Base-by-base conservation (phyloP, 257 asterid genomes). In the Gentiana dahurica region DNA sequence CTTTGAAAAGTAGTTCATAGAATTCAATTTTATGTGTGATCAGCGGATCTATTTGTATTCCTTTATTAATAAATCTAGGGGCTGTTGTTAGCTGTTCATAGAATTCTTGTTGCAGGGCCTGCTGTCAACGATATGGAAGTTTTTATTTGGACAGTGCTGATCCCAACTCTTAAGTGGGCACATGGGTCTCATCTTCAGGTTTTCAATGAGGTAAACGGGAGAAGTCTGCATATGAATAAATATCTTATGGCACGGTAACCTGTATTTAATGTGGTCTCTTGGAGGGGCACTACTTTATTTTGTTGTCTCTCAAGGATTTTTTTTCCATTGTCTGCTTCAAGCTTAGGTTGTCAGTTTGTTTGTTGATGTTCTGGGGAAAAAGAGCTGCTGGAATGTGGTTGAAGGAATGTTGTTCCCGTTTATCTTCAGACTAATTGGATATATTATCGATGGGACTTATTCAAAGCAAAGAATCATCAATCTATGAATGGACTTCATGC, bases 311-410 rank as follows among this genome's bases (percentile, higher is more conserved):
- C 34, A 56, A 60, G 57, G 53, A 15, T 34, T 64, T 46, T 59
- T 49, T 24, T n/a, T 34, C 34, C 10, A 8, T 12, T 58, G 47
- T 48, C 57, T 61, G 24, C 62, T 62, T 36, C 66, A 68, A 56
- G 54, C 62, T 62, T 77, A 89, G 97, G 94, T 75, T 60, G 75
- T 84, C 47, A 68, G 79, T 65, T 65, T 79, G 75, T 78, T 82
- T 69, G 81, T 85, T 69, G 75, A 74, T 65, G 82, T 73, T 64
- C 77, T 88, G 62, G 56, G 57, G 57, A 83, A 77, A 65, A 83
- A 85, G 73, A 78, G 77, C 66, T 75, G 78, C 72, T 88, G 96
- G 96, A 78, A 41, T 53, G 80, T 78, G 59, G 75, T 88, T 67
- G 96, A 78, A 70, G 76, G 47, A 54, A 79, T 83, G 54, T 51